Conservation (phyloP, 2,329 filamentous ascomycete species). For the Malbranchea zuffiana region DNA sequence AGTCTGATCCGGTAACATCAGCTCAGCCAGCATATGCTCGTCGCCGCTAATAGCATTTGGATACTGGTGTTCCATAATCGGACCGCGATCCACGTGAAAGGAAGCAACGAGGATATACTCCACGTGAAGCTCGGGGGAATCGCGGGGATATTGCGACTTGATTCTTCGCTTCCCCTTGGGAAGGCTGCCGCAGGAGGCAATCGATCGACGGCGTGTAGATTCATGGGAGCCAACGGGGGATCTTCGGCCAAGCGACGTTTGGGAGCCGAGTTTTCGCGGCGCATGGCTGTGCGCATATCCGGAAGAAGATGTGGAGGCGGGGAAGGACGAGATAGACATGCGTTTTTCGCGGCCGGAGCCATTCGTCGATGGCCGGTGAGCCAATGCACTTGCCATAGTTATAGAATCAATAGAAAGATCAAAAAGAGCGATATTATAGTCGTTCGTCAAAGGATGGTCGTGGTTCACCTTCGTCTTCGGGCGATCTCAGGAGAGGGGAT, state of each 20-base stretch:
- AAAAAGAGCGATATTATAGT: too few species aligned
- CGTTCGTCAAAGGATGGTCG: too few species aligned
- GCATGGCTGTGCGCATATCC: conserved; percentile 38
- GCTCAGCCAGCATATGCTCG: conserved; percentile 93
- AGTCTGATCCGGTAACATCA: conserved; percentile 96
- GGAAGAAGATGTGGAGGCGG: conserved; percentile 35
- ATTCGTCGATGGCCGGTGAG: conserved; percentile 32
- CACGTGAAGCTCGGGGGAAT: conserved; percentile 78
- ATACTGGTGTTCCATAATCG: conserved; percentile 97
- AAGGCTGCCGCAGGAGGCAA: conserved; percentile 18
- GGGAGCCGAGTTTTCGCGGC: conserved; percentile 49
- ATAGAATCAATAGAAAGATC: too few species aligned
- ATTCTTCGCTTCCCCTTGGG: conserved; percentile 29
- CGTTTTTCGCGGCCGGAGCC: conserved; percentile 32
- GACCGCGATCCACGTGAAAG: conserved; percentile 91
- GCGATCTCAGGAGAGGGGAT: too few species aligned
- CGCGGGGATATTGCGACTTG: conserved; percentile 65
- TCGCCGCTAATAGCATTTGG: conserved; percentile 90
- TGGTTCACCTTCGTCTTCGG: too few species aligned
- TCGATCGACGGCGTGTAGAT: conserved; percentile 30
- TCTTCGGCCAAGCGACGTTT: conserved; percentile 44
- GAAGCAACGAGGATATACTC: conserved; percentile 97
- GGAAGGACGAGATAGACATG: conserved; percentile 54
- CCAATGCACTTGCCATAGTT: conserved; percentile 29
- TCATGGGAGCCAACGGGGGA: conserved; percentile 38